Conservation (phyloP, 805 yeast genomes). For the Kluyveromyces starmeri region DNA sequence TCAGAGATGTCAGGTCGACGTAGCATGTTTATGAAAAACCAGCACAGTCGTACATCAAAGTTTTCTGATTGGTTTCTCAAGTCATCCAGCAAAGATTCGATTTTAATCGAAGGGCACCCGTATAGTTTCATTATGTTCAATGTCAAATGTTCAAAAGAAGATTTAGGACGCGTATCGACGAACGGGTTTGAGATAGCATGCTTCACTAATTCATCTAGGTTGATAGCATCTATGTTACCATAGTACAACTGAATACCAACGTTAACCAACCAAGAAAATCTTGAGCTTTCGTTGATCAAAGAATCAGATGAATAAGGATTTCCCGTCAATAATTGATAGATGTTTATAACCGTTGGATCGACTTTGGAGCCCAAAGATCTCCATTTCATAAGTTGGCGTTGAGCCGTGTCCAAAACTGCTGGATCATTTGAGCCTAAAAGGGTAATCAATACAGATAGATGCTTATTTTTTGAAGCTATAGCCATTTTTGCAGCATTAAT, state of each 20-base stretch:
- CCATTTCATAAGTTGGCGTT: slow-evolving; percentile 63
- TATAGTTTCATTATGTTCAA: slow-evolving; percentile 26
- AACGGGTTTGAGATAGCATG: slow-evolving; percentile 17
- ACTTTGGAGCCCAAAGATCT: slow-evolving; percentile 30
- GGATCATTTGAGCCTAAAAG: slow-evolving; percentile 63
- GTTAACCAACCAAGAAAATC: slow-evolving; percentile 57
- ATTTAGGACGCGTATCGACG: slow-evolving; percentile 2
- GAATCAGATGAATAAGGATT: slow-evolving; percentile 26
- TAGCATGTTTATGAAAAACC: slow-evolving; percentile 45
- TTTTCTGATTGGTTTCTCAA: slow-evolving; percentile 9
- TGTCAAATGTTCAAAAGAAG: slow-evolving; percentile 14
- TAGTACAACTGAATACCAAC: slow-evolving; percentile 56
- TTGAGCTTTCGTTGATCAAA: slow-evolving; percentile 32
- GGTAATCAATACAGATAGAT: slow-evolving; percentile 62
- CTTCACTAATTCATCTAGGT: slow-evolving; percentile 27
- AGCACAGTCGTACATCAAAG: slow-evolving; percentile 35
- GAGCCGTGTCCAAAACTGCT: slow-evolving; percentile 46
- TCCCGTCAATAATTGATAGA: slow-evolving; percentile 60
- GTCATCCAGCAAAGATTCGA: slow-evolving; percentile 2
- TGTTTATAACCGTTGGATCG: slow-evolving; percentile 47
- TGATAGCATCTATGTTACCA: slow-evolving; percentile 38
- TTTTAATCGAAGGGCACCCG: slow-evolving; percentile 7
- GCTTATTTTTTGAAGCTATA: slow-evolving; percentile 50
- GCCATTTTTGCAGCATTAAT: slow-evolving; percentile 57
- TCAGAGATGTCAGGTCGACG: slow-evolving; percentile 27